Conservation (phyloP, 2,329 filamentous ascomycete species). For the Xylariaceae sp. region DNA sequence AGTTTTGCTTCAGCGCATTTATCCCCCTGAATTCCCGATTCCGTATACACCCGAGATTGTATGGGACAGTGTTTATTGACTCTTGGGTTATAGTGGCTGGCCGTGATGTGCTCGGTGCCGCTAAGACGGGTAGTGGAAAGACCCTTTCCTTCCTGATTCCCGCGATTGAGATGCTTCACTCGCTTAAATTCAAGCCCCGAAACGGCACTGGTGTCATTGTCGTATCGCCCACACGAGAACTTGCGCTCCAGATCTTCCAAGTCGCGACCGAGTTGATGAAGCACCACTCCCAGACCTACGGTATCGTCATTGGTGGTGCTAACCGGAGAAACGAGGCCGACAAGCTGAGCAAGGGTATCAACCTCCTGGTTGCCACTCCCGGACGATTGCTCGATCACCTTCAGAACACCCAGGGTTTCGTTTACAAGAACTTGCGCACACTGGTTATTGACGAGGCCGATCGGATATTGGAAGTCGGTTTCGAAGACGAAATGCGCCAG, state of each 20-base stretch:
- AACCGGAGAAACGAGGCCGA: constrained; percentile 87
- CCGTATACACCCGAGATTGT: not conserved
- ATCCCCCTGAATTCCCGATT: not conserved
- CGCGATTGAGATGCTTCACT: constrained; percentile 85
- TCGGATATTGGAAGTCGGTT: constrained; percentile 91
- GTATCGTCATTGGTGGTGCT: constrained; percentile 92
- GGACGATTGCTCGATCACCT: constrained; percentile 90
- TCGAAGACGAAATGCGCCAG: constrained; percentile 96
- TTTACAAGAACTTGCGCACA: constrained; percentile 57
- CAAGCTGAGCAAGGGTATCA: constrained; percentile 91
- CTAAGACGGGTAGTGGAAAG: constrained; percentile 91
- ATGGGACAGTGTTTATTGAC: not conserved
- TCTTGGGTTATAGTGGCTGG: constrained; percentile 55
- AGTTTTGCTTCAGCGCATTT: constrained; percentile 64
- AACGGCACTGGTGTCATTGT: constrained; percentile 92
- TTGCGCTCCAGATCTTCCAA: constrained; percentile 93
- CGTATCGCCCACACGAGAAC: constrained; percentile 86
- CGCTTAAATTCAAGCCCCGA: constrained; percentile 81
- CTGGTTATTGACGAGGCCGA: constrained; percentile 96
- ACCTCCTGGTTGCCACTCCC: constrained; percentile 88
- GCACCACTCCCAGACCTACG: constrained; percentile 84
- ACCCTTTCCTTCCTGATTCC: constrained; percentile 93
- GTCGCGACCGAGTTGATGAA: constrained; percentile 91
- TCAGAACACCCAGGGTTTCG: constrained; percentile 82
- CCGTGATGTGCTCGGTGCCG: constrained; percentile 86